phyloP scores from a whole-genome alignment of 495 filamentous ascomycete genomes.

The Recurvomyces mirabilis region DNA sequence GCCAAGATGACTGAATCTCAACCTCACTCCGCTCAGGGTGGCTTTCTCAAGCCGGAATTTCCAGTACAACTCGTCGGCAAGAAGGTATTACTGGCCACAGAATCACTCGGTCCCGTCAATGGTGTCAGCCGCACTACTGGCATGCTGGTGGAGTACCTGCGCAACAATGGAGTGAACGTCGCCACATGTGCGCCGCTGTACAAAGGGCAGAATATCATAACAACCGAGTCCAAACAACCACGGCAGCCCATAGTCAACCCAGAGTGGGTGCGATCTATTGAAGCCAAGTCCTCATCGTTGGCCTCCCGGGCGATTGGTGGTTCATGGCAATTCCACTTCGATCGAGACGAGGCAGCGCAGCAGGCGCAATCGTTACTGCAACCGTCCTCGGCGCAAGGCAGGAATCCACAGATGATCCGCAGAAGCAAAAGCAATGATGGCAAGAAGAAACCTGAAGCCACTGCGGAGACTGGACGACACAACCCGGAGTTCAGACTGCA shows the following conservation, averaged over 20 bases:
- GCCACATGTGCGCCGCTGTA: slow-evolving; percentile 47
- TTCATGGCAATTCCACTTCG: slow-evolving; percentile 18
- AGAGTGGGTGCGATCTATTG: slow-evolving; percentile 14
- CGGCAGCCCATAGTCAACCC: slow-evolving; percentile 17
- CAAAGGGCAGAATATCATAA: slow-evolving; percentile 22
- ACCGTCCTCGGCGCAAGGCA: neutral
- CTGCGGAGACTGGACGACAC: slow-evolving; percentile 2
- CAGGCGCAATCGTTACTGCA: neutral
- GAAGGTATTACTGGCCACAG: slow-evolving; percentile 49
- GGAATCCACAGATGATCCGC: slow-evolving; percentile 3
- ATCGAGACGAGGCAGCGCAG: slow-evolving; percentile 7
- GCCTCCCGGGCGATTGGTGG: slow-evolving; percentile 18
- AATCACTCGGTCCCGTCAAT: slow-evolving; percentile 55
- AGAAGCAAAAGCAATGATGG: slow-evolving; percentile 10
- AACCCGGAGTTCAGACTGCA: slow-evolving; percentile 41
- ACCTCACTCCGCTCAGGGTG: neutral
- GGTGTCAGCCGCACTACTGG: slow-evolving; percentile 53
- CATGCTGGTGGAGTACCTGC: slow-evolving; percentile 50
- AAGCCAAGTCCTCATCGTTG: slow-evolving; percentile 16
- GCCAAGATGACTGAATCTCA: no score
- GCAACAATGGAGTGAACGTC: slow-evolving; percentile 43
- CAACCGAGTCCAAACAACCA: slow-evolving; percentile 9
- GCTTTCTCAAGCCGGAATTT: slow-evolving; percentile 23
- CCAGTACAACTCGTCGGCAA: slow-evolving; percentile 41
- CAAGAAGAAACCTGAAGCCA: slow-evolving; percentile 1